A percentile compares a stretch with the other conserved stretches of the same genome.
Conservation (phyloP, 2,329 filamentous ascomycete genomes). For the Cryphonectria carpinicola region DNA sequence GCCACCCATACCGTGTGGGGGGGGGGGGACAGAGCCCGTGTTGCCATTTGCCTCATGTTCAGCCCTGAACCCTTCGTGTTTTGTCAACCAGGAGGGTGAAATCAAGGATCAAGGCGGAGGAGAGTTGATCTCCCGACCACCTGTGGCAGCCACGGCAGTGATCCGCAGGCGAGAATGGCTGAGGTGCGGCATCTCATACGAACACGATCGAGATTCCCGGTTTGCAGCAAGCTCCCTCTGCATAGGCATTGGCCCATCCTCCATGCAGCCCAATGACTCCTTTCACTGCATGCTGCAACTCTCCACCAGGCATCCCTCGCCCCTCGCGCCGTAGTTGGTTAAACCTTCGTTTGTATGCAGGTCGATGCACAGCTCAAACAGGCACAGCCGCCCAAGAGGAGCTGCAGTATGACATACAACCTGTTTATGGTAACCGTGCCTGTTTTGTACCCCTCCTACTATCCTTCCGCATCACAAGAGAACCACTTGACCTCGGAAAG, state of each 20-base stretch:
- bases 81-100: neutral
- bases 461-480: neutral
- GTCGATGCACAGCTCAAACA: conserved; percentile 9
- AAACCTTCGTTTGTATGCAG: neutral
- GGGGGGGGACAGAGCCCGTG: neutral
- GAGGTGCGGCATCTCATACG: neutral
- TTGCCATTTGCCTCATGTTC: conserved; percentile 13
- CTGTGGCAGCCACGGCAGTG: neutral
- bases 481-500: conserved; percentile 5
- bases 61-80: conserved; percentile 4
- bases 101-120: neutral
- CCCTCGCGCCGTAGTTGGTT: conserved; percentile 4
- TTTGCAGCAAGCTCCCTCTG: neutral
- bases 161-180: neutral
- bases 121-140: neutral
- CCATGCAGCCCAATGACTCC: conserved; percentile 6
- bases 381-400: conserved; percentile 13
- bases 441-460: neutral
- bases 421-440: neutral
- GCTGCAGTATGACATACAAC: neutral
- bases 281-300: neutral
- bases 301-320: neutral
- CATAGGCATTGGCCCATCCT: neutral
- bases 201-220: conserved; percentile 1
- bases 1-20: neutral